phyloP scores from a whole-genome alignment of 2,329 filamentous ascomycete species.

The Aspergillus sp. region DNA sequence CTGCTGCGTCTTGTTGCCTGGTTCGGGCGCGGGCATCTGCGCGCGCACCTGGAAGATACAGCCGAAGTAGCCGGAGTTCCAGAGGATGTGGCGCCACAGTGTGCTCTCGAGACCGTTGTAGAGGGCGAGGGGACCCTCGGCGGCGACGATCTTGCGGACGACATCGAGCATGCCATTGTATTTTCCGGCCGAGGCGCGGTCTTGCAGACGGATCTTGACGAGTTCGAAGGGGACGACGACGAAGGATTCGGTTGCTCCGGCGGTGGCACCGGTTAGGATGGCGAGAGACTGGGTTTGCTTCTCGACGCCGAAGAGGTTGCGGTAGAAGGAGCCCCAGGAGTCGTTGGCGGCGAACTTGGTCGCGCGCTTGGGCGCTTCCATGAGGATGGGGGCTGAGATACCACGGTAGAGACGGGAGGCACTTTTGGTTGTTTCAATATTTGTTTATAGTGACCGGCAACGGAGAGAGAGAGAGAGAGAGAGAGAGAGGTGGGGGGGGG shows the following conservation, averaged over 20 bases:
- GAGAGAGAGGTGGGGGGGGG: not conserved
- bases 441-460: not conserved
- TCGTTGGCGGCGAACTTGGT: slow-evolving; percentile 99
- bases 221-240: slow-evolving; percentile 98
- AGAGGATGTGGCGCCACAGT: slow-evolving; percentile 90
- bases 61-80: slow-evolving; percentile 97
- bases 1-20: slow-evolving; percentile 70
- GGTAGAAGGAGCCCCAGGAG: slow-evolving; percentile 95
- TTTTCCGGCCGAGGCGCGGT: slow-evolving; percentile 84
- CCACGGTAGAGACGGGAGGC: slow-evolving; percentile 91
- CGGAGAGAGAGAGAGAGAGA: no score
- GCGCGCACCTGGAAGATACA: slow-evolving; percentile 96
- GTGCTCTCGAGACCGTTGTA: slow-evolving; percentile 98
- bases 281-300: slow-evolving; percentile 93
- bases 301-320: slow-evolving; percentile 75
- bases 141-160: slow-evolving; percentile 68
- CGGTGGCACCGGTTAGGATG: slow-evolving; percentile 88
- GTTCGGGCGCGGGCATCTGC: slow-evolving; percentile 74
- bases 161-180: slow-evolving; percentile 57
- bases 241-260: slow-evolving; percentile 92
- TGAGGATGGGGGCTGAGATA: slow-evolving; percentile 92
- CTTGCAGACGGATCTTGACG: slow-evolving; percentile 96
- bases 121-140: slow-evolving; percentile 81
- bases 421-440: slow-evolving; percentile 44
- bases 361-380: slow-evolving; percentile 94